phyloP scores from a whole-genome alignment of 257 asterid genomes.

The Solanum clarkiae region DNA sequence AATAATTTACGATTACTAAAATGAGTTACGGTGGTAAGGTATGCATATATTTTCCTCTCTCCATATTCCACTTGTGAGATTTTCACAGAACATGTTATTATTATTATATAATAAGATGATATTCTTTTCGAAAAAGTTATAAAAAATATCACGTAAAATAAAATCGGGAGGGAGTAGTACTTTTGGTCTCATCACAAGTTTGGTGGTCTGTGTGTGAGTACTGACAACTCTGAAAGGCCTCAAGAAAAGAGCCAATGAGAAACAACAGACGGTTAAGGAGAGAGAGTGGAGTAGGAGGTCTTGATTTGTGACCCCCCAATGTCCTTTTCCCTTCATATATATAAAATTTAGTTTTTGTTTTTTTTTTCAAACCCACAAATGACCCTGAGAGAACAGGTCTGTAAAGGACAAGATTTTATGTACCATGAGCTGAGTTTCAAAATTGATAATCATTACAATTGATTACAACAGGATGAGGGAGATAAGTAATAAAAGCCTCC shows the following conservation, averaged over 20 bases:
- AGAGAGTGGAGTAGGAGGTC: slow-evolving; percentile 22
- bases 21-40: not conserved
- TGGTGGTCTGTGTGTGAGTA: not conserved
- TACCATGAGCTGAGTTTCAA: slow-evolving; percentile 16
- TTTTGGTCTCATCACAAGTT: not conserved
- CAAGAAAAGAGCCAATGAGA: slow-evolving; percentile 11
- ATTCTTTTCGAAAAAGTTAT: no score
- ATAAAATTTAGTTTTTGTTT: slow-evolving; percentile 7
- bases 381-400: slow-evolving; percentile 21
- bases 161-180: not conserved
- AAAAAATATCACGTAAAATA: no score
- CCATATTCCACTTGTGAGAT: rapidly evolving
- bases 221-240: slow-evolving; percentile 5
- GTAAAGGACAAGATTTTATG: slow-evolving; percentile 44
- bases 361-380: slow-evolving; percentile 34
- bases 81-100: no score
- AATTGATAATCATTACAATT: slow-evolving; percentile 8
- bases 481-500: not conserved
- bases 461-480: slow-evolving; percentile 5
- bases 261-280: slow-evolving; percentile 12
- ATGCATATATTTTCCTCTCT: no score
- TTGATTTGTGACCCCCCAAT: not conserved
- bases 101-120: no score
- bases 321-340: not conserved
- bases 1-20: not conserved